Conservation (phyloP, 768 basidiomycete species). For the Hericium erinaceus region DNA sequence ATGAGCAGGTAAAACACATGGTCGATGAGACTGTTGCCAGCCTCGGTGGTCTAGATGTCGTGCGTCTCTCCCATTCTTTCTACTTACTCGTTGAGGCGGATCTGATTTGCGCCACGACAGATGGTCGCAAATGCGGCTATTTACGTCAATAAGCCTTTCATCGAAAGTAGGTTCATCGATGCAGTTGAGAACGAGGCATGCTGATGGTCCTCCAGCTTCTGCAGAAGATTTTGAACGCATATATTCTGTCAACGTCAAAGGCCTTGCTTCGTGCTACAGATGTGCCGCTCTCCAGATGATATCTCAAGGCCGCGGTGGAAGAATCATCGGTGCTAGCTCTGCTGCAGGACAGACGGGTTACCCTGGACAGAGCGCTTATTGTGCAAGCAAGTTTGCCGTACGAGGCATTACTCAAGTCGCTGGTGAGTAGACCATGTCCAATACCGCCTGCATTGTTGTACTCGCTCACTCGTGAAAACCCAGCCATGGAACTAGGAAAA, state of each 20-base stretch:
- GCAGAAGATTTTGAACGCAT: slow-evolving; percentile 16
- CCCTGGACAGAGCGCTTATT: slow-evolving; percentile 16
- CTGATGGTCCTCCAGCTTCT: slow-evolving; percentile 5
- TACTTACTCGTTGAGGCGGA: neutral
- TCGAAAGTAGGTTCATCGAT: neutral
- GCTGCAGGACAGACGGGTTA: slow-evolving; percentile 1
- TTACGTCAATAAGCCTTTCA: neutral
- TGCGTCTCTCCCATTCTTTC: neutral
- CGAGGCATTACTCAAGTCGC: slow-evolving; percentile 21
- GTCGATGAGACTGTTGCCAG: neutral
- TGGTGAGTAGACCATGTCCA: slow-evolving; percentile 1
- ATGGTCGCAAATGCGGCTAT: neutral
- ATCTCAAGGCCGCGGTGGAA: slow-evolving; percentile 17
- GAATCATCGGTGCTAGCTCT: slow-evolving; percentile 15
- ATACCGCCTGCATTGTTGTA: neutral
- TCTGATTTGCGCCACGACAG: neutral
- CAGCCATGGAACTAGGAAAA: slow-evolving; percentile 13
- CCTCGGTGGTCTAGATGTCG: neutral
- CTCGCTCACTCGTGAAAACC: neutral
- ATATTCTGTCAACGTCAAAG: slow-evolving; percentile 13
- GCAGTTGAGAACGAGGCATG: neutral
- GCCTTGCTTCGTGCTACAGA: slow-evolving; percentile 16
- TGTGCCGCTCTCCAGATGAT: slow-evolving; percentile 18
- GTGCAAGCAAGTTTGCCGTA: slow-evolving; percentile 23
- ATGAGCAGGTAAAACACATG: neutral